A percentile compares a stretch with the other conserved stretches of the same genome.
Evolutionary conservation across 2,329 filamentous ascomycete genomes (phyloP).

Genomic region (Neoscytalidium dimidiatum): DNA sequence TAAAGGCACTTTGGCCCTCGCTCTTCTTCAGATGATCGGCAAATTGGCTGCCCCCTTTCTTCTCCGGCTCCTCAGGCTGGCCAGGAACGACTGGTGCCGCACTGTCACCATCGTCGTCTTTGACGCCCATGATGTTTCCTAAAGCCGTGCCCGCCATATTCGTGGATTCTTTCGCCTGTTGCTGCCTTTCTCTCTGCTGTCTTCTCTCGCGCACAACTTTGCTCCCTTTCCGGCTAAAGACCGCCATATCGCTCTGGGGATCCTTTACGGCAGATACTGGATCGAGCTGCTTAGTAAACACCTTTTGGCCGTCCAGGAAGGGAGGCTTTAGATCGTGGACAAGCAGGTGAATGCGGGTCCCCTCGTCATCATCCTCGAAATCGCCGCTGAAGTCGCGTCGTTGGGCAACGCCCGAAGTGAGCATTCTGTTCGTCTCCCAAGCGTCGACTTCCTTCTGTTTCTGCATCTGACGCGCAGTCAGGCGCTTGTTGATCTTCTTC

Average conservation of each 20-base stretch:
- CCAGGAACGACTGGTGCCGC: constrained; percentile 70
- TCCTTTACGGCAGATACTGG: constrained; percentile 92
- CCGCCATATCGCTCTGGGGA: constrained; percentile 96
- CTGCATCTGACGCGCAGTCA: constrained; percentile 75
- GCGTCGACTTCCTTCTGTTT: constrained; percentile 94
- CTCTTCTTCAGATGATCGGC: constrained; percentile 86
- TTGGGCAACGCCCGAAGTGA: constrained; percentile 94
- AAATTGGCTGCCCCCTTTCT: constrained; percentile 73
- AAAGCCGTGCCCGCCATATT: constrained; percentile 88
- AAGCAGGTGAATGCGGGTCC: constrained; percentile 82
- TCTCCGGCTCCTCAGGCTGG: constrained; percentile 61
- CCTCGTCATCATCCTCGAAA: constrained; percentile 89
- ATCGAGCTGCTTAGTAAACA: constrained; percentile 97
- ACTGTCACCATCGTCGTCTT: constrained; percentile 86
- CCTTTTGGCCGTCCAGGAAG: constrained; percentile 89
- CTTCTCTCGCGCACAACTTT: constrained; percentile 87
- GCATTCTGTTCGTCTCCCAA: constrained; percentile 98
- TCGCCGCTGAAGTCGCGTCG: constrained; percentile 77
- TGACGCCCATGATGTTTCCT: constrained; percentile 93
- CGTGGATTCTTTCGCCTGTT: constrained; percentile 92
- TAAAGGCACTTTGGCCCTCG: constrained; percentile 84
- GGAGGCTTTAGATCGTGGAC: constrained; percentile 93
- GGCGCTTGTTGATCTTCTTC: constrained; percentile 73
- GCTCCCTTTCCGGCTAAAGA: constrained; percentile 94
- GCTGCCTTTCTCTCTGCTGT: constrained; percentile 89